Percentiles rank a stretch among this genome's conserved stretches.
Evolutionary conservation across 2,329 filamentous ascomycete genomes (phyloP).

Genomic region (Ceratocystis harringtonii): DNA sequence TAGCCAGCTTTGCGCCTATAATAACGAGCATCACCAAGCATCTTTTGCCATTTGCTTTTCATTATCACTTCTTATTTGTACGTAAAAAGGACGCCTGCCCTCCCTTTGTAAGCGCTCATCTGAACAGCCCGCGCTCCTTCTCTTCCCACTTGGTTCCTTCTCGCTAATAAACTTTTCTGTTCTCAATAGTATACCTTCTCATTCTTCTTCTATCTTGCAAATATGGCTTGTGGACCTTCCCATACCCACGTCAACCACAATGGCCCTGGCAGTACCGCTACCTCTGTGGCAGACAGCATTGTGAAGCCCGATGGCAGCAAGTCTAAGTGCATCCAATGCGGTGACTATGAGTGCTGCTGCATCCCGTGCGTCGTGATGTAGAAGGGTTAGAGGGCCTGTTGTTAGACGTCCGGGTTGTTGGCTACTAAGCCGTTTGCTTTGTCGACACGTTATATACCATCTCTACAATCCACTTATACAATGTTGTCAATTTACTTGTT

Average conservation of each 20-base stretch:
- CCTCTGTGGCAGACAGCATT: conserved; percentile 35
- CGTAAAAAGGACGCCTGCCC: too few relatives aligned
- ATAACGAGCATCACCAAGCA: too few relatives aligned
- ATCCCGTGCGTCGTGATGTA: conserved; percentile 39
- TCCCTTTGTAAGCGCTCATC: too few relatives aligned
- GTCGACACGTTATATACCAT: background rate
- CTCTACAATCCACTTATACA: background rate
- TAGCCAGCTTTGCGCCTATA: too few relatives aligned
- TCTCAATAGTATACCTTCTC: background rate
- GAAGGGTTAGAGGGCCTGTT: conserved; percentile 10
- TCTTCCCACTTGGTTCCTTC: too few relatives aligned
- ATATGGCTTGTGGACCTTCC: conserved; percentile 8
- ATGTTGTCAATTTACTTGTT: background rate
- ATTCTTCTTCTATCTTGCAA: background rate
- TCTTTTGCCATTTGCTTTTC: too few relatives aligned
- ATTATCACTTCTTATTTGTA: too few relatives aligned
- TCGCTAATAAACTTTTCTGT: background rate
- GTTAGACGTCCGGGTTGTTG: background rate
- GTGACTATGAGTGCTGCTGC: conserved; percentile 39
- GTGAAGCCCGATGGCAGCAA: conserved; percentile 34
- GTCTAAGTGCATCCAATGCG: conserved; percentile 37
- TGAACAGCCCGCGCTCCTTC: too few relatives aligned
- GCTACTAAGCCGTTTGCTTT: background rate
- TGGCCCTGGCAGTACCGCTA: conserved; percentile 34
- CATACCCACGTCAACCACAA: conserved; percentile 21